Base-by-base conservation (phyloP, 805 yeast species). In the Candida fluviatilis region DNA sequence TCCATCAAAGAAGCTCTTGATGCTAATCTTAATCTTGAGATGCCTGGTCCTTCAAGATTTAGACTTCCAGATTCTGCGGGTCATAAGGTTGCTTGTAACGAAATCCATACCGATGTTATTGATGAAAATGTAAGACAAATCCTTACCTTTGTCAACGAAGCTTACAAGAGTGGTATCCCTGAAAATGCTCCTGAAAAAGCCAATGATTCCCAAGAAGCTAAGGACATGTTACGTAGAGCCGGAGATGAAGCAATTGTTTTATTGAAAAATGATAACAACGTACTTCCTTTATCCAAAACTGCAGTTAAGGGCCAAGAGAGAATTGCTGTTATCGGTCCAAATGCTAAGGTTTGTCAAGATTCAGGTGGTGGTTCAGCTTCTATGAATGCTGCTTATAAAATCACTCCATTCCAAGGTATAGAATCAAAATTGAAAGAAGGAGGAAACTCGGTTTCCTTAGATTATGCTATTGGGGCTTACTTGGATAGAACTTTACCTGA, bases 341-440 rank as follows among this genome's bases (percentile, higher is more conserved):
- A 74, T 43, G 82, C 78, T 21, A 73, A 65, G 44, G 54, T 50
- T 31, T 62, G 77, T 4, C 67, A 71, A 28, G 71, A 64, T 44
- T 71, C 77, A 16, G 84, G 84, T 39, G 84, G 84, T 43, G 84
- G 84, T 5, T 77, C 82, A 14, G 82, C 83, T 24, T 62, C 77
- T 6, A 57, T 75, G 46, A 55, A 57, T 19, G 70, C 78, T 4
- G 65, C 73, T 50, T 73, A 75, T 52, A 57, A 64, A 11, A 62
- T 73, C 5, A 57, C 77, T 10, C 79, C 80, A 3, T 66, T 53
- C 31, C 72, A 74, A n/a, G 78, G 73, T 10, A 69, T 77, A 36
- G 37, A 53, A 7, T 43, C 54, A 11, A 60, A 58, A 36, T 36
- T 62, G 35, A 38, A 45, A 27, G 50, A 52, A 37, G 55, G 51